Conservation (phyloP, 352 stramenopile species). For the Aphanomyces invadans region DNA sequence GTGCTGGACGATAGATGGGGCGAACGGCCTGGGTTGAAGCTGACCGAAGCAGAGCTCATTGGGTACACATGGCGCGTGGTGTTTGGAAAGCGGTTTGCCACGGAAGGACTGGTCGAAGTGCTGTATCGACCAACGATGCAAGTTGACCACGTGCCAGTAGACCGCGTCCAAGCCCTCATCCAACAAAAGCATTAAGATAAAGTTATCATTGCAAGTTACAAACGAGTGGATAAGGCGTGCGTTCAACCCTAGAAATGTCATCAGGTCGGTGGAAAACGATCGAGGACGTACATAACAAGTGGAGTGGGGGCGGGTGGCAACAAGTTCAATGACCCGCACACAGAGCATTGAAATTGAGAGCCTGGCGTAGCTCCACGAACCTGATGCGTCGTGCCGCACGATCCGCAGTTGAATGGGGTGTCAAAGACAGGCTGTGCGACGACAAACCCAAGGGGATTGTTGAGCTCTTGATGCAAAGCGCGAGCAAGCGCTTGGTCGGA, state of each 20-base stretch:
- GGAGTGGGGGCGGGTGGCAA: background rate
- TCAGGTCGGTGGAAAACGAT: too few relatives aligned
- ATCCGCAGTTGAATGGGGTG: conserved; percentile 7
- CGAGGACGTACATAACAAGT: background rate
- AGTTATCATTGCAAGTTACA: conserved; percentile 1
- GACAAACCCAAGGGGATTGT: background rate
- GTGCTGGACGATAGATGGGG: conserved; percentile 78
- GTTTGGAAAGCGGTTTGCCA: conserved; percentile 68
- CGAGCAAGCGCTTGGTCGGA: conserved; percentile 1
- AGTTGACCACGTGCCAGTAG: conserved; percentile 39
- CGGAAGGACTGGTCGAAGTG: conserved; percentile 70
- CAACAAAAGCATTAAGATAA: background rate
- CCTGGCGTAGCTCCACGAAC: background rate
- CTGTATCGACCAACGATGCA: conserved; percentile 58
- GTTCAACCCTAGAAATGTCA: background rate
- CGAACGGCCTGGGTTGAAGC: conserved; percentile 68
- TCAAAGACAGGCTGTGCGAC: conserved; percentile 1
- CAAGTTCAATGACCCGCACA: background rate
- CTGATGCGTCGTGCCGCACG: background rate
- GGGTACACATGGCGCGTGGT: conserved; percentile 81
- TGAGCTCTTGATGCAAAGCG: background rate
- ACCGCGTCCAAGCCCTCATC: conserved; percentile 10
- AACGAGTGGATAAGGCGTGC: background rate
- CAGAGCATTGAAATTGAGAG: background rate
- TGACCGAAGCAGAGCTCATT: conserved; percentile 80